Base-by-base conservation (phyloP, 2,329 filamentous ascomycete genomes). In the Trichoderma hamatum region DNA sequence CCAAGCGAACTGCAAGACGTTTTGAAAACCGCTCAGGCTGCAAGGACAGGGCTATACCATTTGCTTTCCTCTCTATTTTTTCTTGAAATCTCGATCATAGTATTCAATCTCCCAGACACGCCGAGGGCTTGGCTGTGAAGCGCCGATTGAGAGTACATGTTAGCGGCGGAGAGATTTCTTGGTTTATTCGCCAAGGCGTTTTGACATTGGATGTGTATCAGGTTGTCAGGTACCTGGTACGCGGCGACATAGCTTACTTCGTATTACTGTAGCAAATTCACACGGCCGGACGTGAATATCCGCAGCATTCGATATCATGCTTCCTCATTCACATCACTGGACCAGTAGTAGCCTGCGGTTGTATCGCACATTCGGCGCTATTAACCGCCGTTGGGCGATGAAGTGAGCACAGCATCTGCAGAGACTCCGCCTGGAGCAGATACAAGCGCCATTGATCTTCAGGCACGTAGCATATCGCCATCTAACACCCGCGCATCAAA, bases 1-100 rank as follows among this genome's bases (percentile, higher is more conserved):
- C 64, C 54, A 59, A 67, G 64, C 64, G 64, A 67, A 30, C 46
- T 34, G 64, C 64, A 67, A 67, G 58, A 67, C 54, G 54, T 58
- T 67, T 67, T 58, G 21, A 11, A 67, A 58, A 58, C 30, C 39
- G 64, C 64, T 51, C 54, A 67, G 43, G 26, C 26, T 24, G 11
- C 26, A 54, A 21, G 2, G 16, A 28, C 14, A 55, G 28, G 52
- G 36, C 36, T 19, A 6, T 9, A 19, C 19, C 16, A 6, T 43
- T n/a, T 19, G 36, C 19, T 9, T n/a, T 43, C 7, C 7, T 16
- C 24, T 30, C n/a, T 19, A n/a, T 49, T 49, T 24, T 5, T 5
- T 34, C 28, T 26, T 30, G 30, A 43, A n/a, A 5, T n/a, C 39
- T 3, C 30, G n/a, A 30, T 3, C 2, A 7, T 7, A 30, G 30